phyloP scores from a whole-genome alignment of 352 stramenopile genomes.

The Pythium biforme region DNA sequence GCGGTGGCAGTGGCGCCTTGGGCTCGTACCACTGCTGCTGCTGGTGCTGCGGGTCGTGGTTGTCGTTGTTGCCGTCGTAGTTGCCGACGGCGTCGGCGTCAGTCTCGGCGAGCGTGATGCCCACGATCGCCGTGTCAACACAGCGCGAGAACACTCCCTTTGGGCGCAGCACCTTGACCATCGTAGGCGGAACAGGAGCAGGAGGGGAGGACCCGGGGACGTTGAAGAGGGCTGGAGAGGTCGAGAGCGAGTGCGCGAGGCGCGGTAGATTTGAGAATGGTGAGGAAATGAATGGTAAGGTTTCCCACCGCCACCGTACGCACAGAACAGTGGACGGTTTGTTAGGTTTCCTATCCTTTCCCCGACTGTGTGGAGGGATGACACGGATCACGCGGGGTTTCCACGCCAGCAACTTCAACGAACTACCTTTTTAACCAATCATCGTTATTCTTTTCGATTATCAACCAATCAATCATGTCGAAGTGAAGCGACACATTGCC shows the following conservation, averaged over 20 bases:
- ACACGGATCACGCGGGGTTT: neutral
- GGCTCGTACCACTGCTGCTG: neutral
- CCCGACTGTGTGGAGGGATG: neutral
- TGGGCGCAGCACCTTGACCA: conserved; percentile 27
- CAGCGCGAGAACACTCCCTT: conserved; percentile 1
- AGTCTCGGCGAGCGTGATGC: neutral
- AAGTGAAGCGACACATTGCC: conserved; percentile 2
- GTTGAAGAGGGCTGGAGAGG: neutral
- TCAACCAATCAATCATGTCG: conserved; percentile 3
- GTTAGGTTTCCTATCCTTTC: no score
- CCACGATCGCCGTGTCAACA: conserved; percentile 3
- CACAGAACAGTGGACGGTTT: no score
- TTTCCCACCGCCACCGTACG: no score
- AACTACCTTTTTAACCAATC: conserved; percentile 11
- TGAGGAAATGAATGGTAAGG: neutral
- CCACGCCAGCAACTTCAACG: neutral
- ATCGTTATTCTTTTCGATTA: neutral
- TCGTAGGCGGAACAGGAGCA: conserved; percentile 2
- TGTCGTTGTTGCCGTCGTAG: neutral
- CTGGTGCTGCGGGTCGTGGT: neutral
- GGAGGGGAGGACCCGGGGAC: neutral
- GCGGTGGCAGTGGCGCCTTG: neutral
- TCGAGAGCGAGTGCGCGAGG: neutral
- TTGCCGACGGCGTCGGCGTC: neutral
- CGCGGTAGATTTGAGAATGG: conserved; percentile 3